Percentiles rank a stretch among this genome's conserved stretches.
These are phyloP conservation scores for Heliamphora exappendiculata DNA, from an alignment of 148 eudicot species.

Conservation along the genomic window DNA sequence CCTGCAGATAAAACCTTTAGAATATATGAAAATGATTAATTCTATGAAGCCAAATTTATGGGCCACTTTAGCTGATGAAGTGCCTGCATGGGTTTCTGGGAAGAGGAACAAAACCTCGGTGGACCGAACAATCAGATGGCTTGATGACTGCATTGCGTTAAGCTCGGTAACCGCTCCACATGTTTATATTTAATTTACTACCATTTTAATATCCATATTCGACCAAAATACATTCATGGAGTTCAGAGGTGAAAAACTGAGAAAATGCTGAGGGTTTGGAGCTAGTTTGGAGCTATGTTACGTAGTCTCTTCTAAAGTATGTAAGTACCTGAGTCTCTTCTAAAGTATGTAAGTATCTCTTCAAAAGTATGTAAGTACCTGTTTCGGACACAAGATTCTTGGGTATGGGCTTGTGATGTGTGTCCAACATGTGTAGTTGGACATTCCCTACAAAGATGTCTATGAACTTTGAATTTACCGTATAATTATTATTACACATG, in stretches of 20 bases:
- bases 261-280: too few species aligned
- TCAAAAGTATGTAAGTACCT: too few species aligned
- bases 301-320: too few species aligned
- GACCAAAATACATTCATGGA: neutral
- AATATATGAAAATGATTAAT: constrained; percentile 57
- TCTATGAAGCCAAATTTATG: constrained; percentile 66
- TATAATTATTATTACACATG: too few species aligned
- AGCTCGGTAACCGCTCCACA: constrained; percentile 23
- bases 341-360: too few species aligned
- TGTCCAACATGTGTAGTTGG: too few species aligned
- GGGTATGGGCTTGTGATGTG: too few species aligned
- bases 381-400: too few species aligned
- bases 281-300: too few species aligned
- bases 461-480: too few species aligned
- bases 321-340: too few species aligned
- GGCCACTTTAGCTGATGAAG: constrained; percentile 75
- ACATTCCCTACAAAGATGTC: too few species aligned
- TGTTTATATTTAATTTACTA: neutral
- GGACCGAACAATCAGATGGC: constrained; percentile 74
- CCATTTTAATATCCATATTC: neutral
- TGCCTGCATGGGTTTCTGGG: constrained; percentile 67
- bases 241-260: neutral
- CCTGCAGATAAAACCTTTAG: constrained; percentile 56
- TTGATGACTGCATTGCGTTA: constrained; percentile 63
- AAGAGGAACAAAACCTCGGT: constrained; percentile 71